A percentile compares a stretch with the other conserved stretches of the same genome.
These are phyloP conservation scores for Malassezia yamatoensis DNA, from an alignment of 1,284 basidiomycete genomes.

Conservation along the genomic window DNA sequence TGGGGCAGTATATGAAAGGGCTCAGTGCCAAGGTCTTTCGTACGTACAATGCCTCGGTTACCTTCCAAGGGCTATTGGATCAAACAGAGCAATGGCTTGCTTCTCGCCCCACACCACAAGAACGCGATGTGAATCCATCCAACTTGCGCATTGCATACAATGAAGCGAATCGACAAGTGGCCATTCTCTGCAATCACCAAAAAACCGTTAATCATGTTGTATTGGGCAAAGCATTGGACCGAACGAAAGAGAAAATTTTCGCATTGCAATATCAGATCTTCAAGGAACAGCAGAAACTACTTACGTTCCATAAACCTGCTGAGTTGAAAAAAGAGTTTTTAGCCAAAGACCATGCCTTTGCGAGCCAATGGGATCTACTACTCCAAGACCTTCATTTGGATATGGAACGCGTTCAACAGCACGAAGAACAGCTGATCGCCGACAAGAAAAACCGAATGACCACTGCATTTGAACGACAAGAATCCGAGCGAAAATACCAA, in stretches of 20 bases:
- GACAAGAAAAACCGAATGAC: constrained; percentile 63
- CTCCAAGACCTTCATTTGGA: constrained; percentile 85
- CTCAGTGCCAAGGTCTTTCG: constrained; percentile 47
- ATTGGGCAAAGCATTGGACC: constrained; percentile 31
- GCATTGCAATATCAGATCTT: constrained; percentile 41
- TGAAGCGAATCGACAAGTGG: constrained; percentile 45
- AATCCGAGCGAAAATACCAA: constrained; percentile 38
- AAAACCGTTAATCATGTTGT: constrained; percentile 44
- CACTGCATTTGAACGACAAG: constrained; percentile 55
- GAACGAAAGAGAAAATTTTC: constrained; percentile 31
- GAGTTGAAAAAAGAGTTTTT: constrained; percentile 53
- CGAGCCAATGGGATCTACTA: constrained; percentile 43
- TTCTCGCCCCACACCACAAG: constrained; percentile 30
- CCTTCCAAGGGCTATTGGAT: constrained; percentile 46
- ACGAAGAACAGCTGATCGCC: constrained; percentile 61
- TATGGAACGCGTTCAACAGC: constrained; percentile 71
- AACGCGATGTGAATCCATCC: constrained; percentile 34
- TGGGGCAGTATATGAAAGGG: constrained; percentile 43
- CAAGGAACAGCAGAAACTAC: constrained; percentile 45
- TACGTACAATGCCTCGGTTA: constrained; percentile 48
- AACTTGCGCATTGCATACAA: constrained; percentile 45
- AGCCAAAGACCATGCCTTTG: constrained; percentile 59
- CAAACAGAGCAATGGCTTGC: constrained; percentile 43
- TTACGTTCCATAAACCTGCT: constrained; percentile 53
- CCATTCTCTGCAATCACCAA: constrained; percentile 47